Evolutionary conservation across 2,329 filamentous ascomycete species (phyloP).

Genomic region (Sporothrix euskadiensis): DNA sequence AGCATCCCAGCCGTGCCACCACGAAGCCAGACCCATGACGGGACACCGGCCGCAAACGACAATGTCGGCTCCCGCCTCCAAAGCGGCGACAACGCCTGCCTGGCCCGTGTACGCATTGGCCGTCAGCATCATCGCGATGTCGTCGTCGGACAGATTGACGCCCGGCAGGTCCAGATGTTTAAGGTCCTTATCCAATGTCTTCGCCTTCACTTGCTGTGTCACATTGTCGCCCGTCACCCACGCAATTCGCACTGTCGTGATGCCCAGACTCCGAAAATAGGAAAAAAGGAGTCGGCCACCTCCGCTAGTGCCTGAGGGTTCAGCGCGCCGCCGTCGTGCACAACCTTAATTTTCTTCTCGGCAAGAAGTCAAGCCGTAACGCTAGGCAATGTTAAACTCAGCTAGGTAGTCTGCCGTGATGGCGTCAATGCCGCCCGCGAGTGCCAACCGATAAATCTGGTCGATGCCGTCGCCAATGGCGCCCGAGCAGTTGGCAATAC

Average conservation of each 20-base stretch:
- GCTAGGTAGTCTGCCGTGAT: conserved; percentile 36
- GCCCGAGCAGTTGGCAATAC: conserved; percentile 44
- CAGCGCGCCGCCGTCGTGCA: conserved; percentile 51
- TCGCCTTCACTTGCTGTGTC: neutral
- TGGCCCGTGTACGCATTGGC: conserved; percentile 57
- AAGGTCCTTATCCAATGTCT: neutral
- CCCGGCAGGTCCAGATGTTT: conserved; percentile 6
- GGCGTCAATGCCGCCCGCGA: conserved; percentile 34
- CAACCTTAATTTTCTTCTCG: conserved; percentile 51
- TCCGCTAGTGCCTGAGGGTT: conserved; percentile 52
- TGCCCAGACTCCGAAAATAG: conserved; percentile 24
- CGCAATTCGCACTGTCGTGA: conserved; percentile 42
- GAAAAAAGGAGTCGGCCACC: conserved; percentile 22
- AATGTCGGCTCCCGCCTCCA: conserved; percentile 47
- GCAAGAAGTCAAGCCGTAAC: conserved; percentile 31
- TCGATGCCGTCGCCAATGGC: conserved; percentile 42
- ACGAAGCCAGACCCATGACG: conserved; percentile 56
- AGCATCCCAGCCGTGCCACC: conserved; percentile 53
- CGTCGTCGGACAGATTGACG: neutral
- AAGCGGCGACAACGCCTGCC: conserved; percentile 47
- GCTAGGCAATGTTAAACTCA: conserved; percentile 39
- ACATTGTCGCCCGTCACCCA: conserved; percentile 51
- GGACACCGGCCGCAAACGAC: conserved; percentile 52
- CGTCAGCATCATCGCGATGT: conserved; percentile 14
- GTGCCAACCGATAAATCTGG: conserved; percentile 41